Conservation (phyloP, 2,329 filamentous ascomycete species). For the Calonectria pseudoreteaudii region DNA sequence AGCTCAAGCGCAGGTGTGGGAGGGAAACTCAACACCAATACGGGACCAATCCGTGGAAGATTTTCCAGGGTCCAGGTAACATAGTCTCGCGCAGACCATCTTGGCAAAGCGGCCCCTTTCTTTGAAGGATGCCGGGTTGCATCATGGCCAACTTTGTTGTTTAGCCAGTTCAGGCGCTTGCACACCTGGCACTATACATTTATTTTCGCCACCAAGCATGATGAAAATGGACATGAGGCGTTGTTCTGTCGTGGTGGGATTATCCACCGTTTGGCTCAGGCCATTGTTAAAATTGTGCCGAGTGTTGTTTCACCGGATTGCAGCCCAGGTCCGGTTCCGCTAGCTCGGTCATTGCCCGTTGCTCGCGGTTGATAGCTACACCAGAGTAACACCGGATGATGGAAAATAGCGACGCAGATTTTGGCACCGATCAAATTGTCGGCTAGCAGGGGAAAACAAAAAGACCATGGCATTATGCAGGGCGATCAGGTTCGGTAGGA, state of each 20-base stretch:
- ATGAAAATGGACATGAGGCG: not conserved
- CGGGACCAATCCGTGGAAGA: not conserved
- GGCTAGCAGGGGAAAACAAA: not conserved
- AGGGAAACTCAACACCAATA: not conserved
- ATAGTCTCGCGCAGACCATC: not conserved
- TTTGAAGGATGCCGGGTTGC: not conserved
- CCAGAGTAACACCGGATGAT: not conserved
- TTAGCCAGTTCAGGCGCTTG: not conserved
- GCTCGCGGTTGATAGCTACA: not conserved
- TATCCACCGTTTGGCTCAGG: not conserved
- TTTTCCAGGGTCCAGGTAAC: constrained; percentile 3
- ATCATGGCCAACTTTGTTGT: constrained; percentile 6
- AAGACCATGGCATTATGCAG: constrained; percentile 17
- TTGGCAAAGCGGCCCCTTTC: constrained; percentile 1
- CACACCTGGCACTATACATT: not conserved
- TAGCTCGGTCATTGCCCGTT: constrained; percentile 23
- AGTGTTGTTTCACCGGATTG: constrained; percentile 13
- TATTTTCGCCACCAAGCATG: constrained; percentile 2
- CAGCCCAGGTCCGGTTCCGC: constrained; percentile 9
- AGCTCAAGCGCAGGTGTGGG: not conserved
- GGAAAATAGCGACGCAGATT: not conserved
- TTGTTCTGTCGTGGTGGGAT: not conserved
- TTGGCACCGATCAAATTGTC: constrained; percentile 4
- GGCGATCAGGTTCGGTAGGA: constrained; percentile 19
- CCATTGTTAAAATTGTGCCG: constrained; percentile 19